phyloP scores from a whole-genome alignment of 2,329 filamentous ascomycete genomes.

The Claviceps sp. region DNA sequence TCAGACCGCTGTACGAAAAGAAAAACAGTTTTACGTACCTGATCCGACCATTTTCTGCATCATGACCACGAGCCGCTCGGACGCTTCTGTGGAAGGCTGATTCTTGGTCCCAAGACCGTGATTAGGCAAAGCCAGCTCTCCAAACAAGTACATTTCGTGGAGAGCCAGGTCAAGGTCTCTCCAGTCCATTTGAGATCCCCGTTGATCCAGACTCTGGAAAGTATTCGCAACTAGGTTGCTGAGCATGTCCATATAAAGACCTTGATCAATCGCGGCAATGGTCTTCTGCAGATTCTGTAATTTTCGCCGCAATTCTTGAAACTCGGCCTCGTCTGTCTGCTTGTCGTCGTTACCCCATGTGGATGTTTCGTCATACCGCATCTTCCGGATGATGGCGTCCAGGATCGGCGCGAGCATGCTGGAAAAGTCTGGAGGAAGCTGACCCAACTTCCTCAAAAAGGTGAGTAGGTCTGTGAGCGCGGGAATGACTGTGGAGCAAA shows the following conservation, averaged over 20 bases:
- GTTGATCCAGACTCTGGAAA: conserved; percentile 66
- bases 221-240: conserved; percentile 80
- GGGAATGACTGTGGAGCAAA: conserved; percentile 90
- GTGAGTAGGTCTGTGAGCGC: conserved; percentile 86
- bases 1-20: neutral
- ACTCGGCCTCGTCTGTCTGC: conserved; percentile 92
- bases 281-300: conserved; percentile 86
- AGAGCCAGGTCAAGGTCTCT: conserved; percentile 86
- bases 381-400: conserved; percentile 85
- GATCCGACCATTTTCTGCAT: conserved; percentile 94
- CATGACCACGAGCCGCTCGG: conserved; percentile 76
- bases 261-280: conserved; percentile 78
- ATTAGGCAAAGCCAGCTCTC: conserved; percentile 81
- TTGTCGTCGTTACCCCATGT: conserved; percentile 90
- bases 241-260: conserved; percentile 75
- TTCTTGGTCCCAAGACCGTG: conserved; percentile 79
- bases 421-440: conserved; percentile 62
- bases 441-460: conserved; percentile 69
- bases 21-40: conserved; percentile 39
- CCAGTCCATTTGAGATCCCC: conserved; percentile 73
- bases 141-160: conserved; percentile 91
- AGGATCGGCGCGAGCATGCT: conserved; percentile 77
- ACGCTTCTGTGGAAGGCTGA: conserved; percentile 64
- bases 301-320: conserved; percentile 83
- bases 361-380: conserved; percentile 93